Evolutionary conservation across 1,284 basidiomycete species (phyloP).

Genomic region (Chiua sp.): DNA sequence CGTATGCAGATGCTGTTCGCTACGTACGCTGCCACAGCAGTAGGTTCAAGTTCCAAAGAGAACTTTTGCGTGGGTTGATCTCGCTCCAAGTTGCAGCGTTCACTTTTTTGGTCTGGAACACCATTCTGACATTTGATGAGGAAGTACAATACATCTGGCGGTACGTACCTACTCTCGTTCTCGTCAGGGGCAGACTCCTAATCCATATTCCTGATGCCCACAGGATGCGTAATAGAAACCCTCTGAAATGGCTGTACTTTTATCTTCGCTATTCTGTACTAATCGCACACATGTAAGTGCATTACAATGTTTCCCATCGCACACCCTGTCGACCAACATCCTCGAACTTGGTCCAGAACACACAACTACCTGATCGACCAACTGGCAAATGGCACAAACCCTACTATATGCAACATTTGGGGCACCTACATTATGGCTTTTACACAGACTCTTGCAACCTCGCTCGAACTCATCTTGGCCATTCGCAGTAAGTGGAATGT

Average conservation of each 20-base stretch:
- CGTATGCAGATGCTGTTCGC: background rate
- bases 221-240: constrained; percentile 24
- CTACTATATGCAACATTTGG: constrained; percentile 16
- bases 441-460: constrained; percentile 14
- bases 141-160: constrained; percentile 30
- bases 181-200: background rate
- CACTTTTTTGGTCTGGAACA: constrained; percentile 22
- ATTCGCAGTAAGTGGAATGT: constrained; percentile 19
- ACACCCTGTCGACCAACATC: background rate
- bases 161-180: constrained; percentile 9
- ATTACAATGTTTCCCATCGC: background rate
- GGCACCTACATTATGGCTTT: constrained; percentile 4
- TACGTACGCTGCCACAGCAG: constrained; percentile 21
- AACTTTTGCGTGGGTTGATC: background rate
- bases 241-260: constrained; percentile 29
- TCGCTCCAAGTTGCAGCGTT: constrained; percentile 11
- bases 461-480: constrained; percentile 24
- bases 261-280: constrained; percentile 25
- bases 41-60: constrained; percentile 1
- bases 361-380: constrained; percentile 17
- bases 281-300: constrained; percentile 20
- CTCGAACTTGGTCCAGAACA: constrained; percentile 6
- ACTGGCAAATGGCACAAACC: constrained; percentile 20
- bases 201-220: background rate
- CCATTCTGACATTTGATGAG: constrained; percentile 17